phyloP scores from a whole-genome alignment of 345 rosid species.

The Syzygium aromaticum region DNA sequence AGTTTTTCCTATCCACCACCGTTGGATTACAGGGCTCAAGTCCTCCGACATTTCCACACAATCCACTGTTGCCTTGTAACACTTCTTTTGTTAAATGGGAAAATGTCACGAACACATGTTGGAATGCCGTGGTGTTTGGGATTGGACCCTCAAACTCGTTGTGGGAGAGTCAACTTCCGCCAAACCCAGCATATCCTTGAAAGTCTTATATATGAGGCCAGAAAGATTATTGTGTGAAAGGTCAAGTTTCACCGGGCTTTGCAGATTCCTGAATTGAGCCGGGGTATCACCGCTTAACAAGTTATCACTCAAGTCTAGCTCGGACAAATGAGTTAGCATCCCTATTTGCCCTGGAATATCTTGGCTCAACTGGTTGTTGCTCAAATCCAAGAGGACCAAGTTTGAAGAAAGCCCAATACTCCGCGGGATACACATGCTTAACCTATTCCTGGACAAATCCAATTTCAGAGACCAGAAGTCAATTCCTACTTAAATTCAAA shows the following conservation, averaged over 20 bases:
- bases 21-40: slow-evolving; percentile 1
- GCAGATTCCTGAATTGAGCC: not conserved
- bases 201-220: slow-evolving; percentile 8
- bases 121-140: slow-evolving; percentile 21
- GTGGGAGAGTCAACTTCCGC: slow-evolving; percentile 12
- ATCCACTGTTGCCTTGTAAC: slow-evolving; percentile 1
- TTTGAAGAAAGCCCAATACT: not conserved
- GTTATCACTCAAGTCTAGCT: slow-evolving; percentile 3
- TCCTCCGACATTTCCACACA: slow-evolving; percentile 13
- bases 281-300: slow-evolving; percentile 16
- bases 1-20: not conserved
- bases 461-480: not conserved
- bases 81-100: not conserved
- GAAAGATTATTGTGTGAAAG: slow-evolving; percentile 21
- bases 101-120: too few species aligned
- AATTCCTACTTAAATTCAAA: not conserved
- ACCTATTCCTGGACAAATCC: slow-evolving; percentile 18
- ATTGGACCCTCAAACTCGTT: too few species aligned
- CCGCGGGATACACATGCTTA: not conserved
- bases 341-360: slow-evolving; percentile 12
- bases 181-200: not conserved
- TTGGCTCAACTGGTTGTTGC: slow-evolving; percentile 15
- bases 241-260: slow-evolving; percentile 6
- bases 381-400: slow-evolving; percentile 18
- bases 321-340: not conserved